phyloP scores from a whole-genome alignment of 2,329 filamentous ascomycete genomes.

The Hirsutella thompsonii region DNA sequence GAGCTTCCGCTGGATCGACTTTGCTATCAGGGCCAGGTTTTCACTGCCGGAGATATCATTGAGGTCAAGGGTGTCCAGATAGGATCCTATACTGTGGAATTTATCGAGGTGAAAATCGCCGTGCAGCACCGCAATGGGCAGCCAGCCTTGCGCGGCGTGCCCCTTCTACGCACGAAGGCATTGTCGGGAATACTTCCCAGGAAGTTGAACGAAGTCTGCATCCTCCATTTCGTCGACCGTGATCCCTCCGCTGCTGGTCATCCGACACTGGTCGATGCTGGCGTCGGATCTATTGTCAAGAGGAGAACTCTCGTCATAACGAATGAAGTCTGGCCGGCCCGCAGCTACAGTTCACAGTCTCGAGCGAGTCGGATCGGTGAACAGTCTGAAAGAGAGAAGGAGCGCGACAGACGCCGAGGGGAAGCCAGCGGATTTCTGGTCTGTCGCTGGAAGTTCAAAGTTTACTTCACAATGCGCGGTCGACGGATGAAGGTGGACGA shows the following conservation, averaged over 20 bases:
- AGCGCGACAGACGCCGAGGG: background rate
- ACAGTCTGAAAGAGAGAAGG: too few species aligned
- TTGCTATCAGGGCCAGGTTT: conserved; percentile 1
- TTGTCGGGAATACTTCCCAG: conserved; percentile 22
- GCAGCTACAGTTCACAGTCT: conserved; percentile 9
- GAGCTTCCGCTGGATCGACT: conserved; percentile 12
- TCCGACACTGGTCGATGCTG: conserved; percentile 30
- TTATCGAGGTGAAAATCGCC: conserved; percentile 30
- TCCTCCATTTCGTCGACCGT: conserved; percentile 23
- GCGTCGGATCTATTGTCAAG: conserved; percentile 20
- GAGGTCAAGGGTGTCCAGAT: conserved; percentile 12
- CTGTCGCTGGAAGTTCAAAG: conserved; percentile 35
- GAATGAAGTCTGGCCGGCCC: conserved; percentile 35
- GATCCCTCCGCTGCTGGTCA: conserved; percentile 10
- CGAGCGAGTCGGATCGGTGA: background rate
- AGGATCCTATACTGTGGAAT: conserved; percentile 15
- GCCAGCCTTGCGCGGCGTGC: conserved; percentile 23
- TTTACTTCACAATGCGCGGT: conserved; percentile 11
- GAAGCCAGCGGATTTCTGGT: conserved; percentile 24
- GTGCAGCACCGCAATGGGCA: conserved; percentile 13
- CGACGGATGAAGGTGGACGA: conserved; percentile 16
- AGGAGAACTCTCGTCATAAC: conserved; percentile 36
- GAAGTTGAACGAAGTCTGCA: conserved; percentile 29
- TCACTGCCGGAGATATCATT: conserved; percentile 15
- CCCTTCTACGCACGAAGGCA: conserved; percentile 21